Base-by-base conservation (phyloP, 768 basidiomycete genomes). In the Cyclocybe cylindracea region DNA sequence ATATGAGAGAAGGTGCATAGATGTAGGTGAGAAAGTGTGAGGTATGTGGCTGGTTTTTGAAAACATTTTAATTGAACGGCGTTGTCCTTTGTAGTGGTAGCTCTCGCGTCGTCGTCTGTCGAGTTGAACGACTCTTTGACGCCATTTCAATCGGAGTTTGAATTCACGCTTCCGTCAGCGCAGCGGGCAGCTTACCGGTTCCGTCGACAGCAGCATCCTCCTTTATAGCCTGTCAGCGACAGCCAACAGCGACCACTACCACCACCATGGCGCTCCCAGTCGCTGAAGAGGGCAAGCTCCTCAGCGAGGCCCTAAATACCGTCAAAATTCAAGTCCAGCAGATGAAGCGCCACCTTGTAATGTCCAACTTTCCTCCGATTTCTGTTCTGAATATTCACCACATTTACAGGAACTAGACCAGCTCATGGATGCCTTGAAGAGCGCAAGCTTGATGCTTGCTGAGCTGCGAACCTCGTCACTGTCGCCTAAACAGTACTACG, bases 341-440 rank as follows among this genome's bases (percentile, higher is more conserved):
- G 75, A 94, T 97, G 89, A 93, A 93, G 75, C 78, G 94, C 65
- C 87, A 94, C 70, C 81, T 97, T 50, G 94, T 93, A 68, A 62
- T 24, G 85, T 76, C 24, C 32, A 42, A 19, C 39, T 49, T 41
- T 50, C 42, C 44, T 45, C 60, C 50, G 43, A 32, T 48, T 51
- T 29, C 38, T 10, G 11, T 16, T 33, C 32, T 57, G 38, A 51
- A 45, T 37, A 19, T 19, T 53, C 48, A 58, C 41, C 44, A 46
- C 50, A 52, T 39, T 33, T 32, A 39, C 63, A 97, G 94, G 93
- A 98, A 69, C 72, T 85, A 59, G 96, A 98, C 73, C 91, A 94
- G 65, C 87, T 98, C 55, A 99, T 99, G 97, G 96, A 99, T 68
- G 96, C 94, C 10, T 78, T 98, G 63, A 98, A 99, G 75, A 89